Percentiles rank a stretch among this genome's conserved stretches.
These are phyloP conservation scores for Lodderomyces beijingensis DNA, from an alignment of 1,139 yeast species.

Conservation along the genomic window DNA sequence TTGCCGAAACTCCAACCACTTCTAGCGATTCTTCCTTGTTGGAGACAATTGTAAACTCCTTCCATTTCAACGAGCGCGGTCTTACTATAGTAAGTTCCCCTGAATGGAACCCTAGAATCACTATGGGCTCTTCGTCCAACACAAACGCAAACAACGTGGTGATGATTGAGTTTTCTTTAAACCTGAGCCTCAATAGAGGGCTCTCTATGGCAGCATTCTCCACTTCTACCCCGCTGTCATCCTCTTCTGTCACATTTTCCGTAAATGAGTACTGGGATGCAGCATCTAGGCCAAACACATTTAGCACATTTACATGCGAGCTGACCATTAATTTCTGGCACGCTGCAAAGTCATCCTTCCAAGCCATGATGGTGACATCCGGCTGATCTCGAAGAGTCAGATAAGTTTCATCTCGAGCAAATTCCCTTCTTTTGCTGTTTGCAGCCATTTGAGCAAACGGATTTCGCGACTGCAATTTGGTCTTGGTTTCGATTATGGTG, in stretches of 20 bases:
- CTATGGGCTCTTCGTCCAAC: slow-evolving; percentile 20
- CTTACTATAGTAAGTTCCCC: slow-evolving; percentile 33
- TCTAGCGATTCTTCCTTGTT: slow-evolving; percentile 12
- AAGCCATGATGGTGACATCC: slow-evolving; percentile 4
- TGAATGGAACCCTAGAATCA: slow-evolving; percentile 34
- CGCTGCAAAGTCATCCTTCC: slow-evolving; percentile 4
- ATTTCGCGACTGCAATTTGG: slow-evolving; percentile 3
- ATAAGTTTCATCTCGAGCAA: slow-evolving; percentile 7
- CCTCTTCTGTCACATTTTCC: slow-evolving; percentile 10
- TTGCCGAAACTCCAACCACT: slow-evolving; percentile 26
- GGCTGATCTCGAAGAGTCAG: slow-evolving; percentile 3
- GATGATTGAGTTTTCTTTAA: slow-evolving; percentile 22
- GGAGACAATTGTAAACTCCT: slow-evolving; percentile 23
- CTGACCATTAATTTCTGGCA: slow-evolving; percentile 26
- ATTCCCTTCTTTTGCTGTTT: slow-evolving; percentile 29
- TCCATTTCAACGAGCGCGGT: slow-evolving; percentile 24
- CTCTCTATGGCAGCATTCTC: slow-evolving; percentile 19
- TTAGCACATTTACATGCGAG: slow-evolving; percentile 34
- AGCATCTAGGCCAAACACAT: slow-evolving; percentile 30
- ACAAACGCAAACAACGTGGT: slow-evolving; percentile 29
- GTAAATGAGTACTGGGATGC: slow-evolving; percentile 18
- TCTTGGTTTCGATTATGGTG: slow-evolving; percentile 18
- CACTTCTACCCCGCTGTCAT: slow-evolving; percentile 14
- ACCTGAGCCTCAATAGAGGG: slow-evolving; percentile 33
- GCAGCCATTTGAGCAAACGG: slow-evolving; percentile 29